Base-by-base conservation (phyloP, 2,329 filamentous ascomycete genomes). In the Botrytis fragariae region DNA sequence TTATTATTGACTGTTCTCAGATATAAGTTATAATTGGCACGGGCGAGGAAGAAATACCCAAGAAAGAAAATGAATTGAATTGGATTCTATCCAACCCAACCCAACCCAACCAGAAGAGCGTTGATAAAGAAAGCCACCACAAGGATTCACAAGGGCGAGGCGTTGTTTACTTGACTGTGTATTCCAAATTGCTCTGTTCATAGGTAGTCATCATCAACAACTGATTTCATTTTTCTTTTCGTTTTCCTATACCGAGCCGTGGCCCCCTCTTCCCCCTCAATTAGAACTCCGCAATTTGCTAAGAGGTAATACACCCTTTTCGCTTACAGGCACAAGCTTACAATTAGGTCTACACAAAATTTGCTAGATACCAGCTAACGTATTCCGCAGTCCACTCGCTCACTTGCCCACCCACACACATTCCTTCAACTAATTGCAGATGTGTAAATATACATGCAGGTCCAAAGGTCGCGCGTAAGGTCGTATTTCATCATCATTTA, bases 401-500 rank as follows among this genome's bases (percentile, higher is more conserved):
- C 35, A 68, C 35, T 29, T 68, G 32, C 4, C 25, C 48, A 68
- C 7, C 25, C 25, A 32, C 37, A 57, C 63, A 51, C 29, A 64
- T 64, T 42, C 1, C 12, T 35, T 35, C 1, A 65, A 25, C 44
- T 65, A 65, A 22, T 48, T 65, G 63, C 63, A 65, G 22, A 39
- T 54, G 18, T 57, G 18, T 42, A 68, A 7, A 16, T 32, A 54
- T 22, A 37, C 48, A 65, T 65, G 64, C 64, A 68, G 64, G 48
- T 68, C 64, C 64, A 37, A 54, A 54, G 44, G 25, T 29, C 29
- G 64, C 45, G 48, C 64, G 48, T 57, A 68, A 44, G 61, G 61
- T 44, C 37, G 61, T 63, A 63, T 32, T 32, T n/a, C 32, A 68
- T 68, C 64, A 54, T 54, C 35, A 42, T 22, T 29, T 42, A 39